Base-by-base conservation (phyloP, 2,329 filamentous ascomycete genomes). In the Claviceps quebecensis region DNA sequence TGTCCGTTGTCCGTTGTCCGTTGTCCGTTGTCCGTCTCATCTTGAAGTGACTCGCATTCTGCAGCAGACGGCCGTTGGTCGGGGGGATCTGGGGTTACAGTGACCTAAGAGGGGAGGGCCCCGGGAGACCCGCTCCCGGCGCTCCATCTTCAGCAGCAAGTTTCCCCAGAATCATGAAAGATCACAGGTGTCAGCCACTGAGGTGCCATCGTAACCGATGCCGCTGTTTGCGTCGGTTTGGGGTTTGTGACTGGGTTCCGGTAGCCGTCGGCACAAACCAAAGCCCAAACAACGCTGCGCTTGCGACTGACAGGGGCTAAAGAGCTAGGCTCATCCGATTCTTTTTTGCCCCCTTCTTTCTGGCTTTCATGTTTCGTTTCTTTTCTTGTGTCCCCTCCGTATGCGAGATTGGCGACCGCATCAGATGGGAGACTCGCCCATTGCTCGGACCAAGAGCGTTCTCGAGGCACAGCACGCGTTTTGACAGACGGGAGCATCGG, bases 131-230 rank as follows among this genome's bases (percentile, higher is more conserved):
- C 29, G 26, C 26, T 29, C 26, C 26, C 26, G 26, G 8, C 22
- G 41, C 13, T 45, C 13, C 41, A 29, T 16, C 41, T 29, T 29
- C 26, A 9, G 29, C 29, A 34, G 29, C 29, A 34, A 34, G 29
- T 34, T 34, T 34, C 29, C 29, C 29, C 29, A 34, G 29, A 29
- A n/a, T 26, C 5, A 45, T 29, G 43, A 2, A 14, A 43, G 19
- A 2, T 23, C 29, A 34, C 29, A 14, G 17, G 7, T 9, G 9
- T 9, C 52, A 47, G 48, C 54, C 45, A 56, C 53, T 54, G 34
- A 51, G 53, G 43, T n/a, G 29, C 37, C 39, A 14, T 29, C 40
- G 36, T 53, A 54, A 56, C 53, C 54, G 54, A 56, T 47, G 14
- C 44, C 39, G 47, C 22, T n/a, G 37, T 34, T 48, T 22, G 47